A percentile compares a stretch with the other conserved stretches of the same genome.
Evolutionary conservation across 495 filamentous ascomycete genomes (phyloP).

Genomic region (Penicillium steckii): DNA sequence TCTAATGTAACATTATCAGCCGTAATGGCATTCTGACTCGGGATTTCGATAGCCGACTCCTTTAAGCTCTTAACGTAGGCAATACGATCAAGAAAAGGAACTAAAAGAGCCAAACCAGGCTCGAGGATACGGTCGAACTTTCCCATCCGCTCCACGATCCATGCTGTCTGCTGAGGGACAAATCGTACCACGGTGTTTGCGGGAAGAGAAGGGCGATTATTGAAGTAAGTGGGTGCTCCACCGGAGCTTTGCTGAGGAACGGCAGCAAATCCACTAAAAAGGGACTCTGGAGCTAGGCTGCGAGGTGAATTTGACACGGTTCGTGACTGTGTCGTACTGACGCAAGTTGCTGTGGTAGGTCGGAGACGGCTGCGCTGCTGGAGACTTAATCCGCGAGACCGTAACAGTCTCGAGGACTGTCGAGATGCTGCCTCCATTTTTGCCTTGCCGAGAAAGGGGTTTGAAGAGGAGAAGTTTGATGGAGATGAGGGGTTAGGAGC

Average conservation of each 20-base stretch:
- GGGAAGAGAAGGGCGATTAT: slow-evolving; percentile 64
- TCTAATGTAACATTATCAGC: slow-evolving; percentile 98
- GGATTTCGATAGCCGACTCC: slow-evolving; percentile 93
- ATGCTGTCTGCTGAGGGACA: slow-evolving; percentile 98
- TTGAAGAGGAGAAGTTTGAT: neutral
- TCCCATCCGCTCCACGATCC: slow-evolving; percentile 99
- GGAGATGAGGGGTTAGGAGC: slow-evolving; percentile 15
- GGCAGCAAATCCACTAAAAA: slow-evolving; percentile 22
- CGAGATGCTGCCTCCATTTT: slow-evolving; percentile 45
- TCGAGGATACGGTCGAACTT: slow-evolving; percentile 90
- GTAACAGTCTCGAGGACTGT: slow-evolving; percentile 38
- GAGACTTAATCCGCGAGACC: slow-evolving; percentile 27
- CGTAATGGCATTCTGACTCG: slow-evolving; percentile 93
- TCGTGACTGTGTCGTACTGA: slow-evolving; percentile 31
- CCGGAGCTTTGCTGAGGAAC: slow-evolving; percentile 18
- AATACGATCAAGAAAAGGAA: slow-evolving; percentile 92
- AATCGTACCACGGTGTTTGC: slow-evolving; percentile 95
- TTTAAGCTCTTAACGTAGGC: slow-evolving; percentile 97
- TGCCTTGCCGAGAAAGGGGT: neutral
- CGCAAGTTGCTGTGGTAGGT: slow-evolving; percentile 17
- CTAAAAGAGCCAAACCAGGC: slow-evolving; percentile 83
- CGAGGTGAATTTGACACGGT: slow-evolving; percentile 34
- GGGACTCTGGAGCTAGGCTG: slow-evolving; percentile 35
- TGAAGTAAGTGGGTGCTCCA: slow-evolving; percentile 50
- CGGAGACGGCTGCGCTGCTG: slow-evolving; percentile 22